Conservation (phyloP, 345 rosid genomes). For the Cardamine occulta region DNA sequence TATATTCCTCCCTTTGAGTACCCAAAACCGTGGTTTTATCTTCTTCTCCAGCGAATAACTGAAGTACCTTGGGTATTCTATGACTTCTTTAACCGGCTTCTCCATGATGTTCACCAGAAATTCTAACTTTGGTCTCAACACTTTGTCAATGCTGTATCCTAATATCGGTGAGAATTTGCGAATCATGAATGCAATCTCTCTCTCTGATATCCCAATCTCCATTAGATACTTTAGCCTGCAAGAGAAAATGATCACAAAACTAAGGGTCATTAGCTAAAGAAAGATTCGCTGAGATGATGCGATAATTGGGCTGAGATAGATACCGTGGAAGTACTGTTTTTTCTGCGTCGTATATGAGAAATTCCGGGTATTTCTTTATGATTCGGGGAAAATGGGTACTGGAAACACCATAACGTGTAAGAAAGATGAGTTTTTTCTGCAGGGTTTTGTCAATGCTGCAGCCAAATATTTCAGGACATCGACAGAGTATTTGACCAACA, state of each 20-base stretch:
- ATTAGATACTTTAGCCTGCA: conserved; percentile 70
- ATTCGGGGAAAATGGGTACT: conserved; percentile 60
- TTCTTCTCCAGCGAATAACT: conserved; percentile 87
- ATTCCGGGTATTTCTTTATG: conserved; percentile 83
- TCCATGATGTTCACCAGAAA: conserved; percentile 70
- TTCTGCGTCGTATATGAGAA: conserved; percentile 69
- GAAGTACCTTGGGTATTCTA: conserved; percentile 82
- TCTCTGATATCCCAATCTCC: conserved; percentile 66
- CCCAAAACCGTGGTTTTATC: conserved; percentile 83
- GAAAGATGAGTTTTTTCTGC: conserved; percentile 67
- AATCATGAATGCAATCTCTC: conserved; percentile 74
- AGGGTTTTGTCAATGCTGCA: conserved; percentile 65
- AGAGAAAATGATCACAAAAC: conserved; percentile 3
- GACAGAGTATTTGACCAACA: conserved; percentile 59
- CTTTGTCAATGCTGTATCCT: conserved; percentile 80
- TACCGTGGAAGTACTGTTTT: conserved; percentile 79
- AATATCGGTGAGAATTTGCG: conserved; percentile 79
- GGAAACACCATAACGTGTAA: conserved; percentile 60
- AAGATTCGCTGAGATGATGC: conserved; percentile 4
- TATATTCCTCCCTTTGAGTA: conserved; percentile 60
- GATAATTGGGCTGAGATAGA: conserved; percentile 11
- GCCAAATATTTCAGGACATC: conserved; percentile 89
- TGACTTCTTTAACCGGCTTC: conserved; percentile 62
- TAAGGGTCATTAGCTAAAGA: background rate
- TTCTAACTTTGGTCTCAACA: conserved; percentile 74